Evolutionary conservation across 2,329 filamentous ascomycete genomes (phyloP).

Genomic region (Mycosphaerella arachidis): DNA sequence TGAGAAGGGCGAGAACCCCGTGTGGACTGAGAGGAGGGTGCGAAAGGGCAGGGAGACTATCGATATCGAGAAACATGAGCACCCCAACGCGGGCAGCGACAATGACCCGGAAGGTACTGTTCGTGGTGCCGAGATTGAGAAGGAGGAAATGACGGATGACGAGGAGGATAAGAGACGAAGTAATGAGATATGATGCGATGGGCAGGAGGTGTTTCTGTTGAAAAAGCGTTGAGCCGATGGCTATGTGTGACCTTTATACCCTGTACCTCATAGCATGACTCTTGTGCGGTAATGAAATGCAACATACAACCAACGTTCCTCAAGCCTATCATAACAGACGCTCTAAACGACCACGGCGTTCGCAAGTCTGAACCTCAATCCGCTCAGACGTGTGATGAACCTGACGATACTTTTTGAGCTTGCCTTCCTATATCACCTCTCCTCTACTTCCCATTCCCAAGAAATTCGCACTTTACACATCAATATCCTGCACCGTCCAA

Average conservation of each 20-base stretch:
- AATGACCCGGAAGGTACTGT: conserved; percentile 13
- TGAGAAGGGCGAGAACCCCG: conserved; percentile 28
- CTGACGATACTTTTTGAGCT: too few relatives aligned
- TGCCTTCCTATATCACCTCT: too few relatives aligned
- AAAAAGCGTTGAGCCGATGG: not conserved
- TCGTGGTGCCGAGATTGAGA: conserved; percentile 14
- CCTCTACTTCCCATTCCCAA: too few relatives aligned
- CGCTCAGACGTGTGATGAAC: too few relatives aligned
- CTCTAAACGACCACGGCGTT: too few relatives aligned
- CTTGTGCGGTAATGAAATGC: not conserved
- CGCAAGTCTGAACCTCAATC: too few relatives aligned
- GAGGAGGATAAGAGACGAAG: not conserved
- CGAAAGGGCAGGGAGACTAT: conserved; percentile 21
- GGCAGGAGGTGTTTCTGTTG: not conserved
- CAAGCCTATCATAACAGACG: too few relatives aligned
- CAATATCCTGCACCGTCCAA: too few relatives aligned
- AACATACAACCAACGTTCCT: too few relatives aligned
- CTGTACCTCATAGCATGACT: not conserved
- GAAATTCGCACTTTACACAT: too few relatives aligned
- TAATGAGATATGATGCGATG: not conserved
- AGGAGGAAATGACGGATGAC: conserved; percentile 12
- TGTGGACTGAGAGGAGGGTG: conserved; percentile 22
- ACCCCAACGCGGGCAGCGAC: conserved; percentile 6
- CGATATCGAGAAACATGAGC: conserved; percentile 17
- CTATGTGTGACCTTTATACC: not conserved